Conservation (phyloP, 768 basidiomycete species). For the Auriculariales sp. region DNA sequence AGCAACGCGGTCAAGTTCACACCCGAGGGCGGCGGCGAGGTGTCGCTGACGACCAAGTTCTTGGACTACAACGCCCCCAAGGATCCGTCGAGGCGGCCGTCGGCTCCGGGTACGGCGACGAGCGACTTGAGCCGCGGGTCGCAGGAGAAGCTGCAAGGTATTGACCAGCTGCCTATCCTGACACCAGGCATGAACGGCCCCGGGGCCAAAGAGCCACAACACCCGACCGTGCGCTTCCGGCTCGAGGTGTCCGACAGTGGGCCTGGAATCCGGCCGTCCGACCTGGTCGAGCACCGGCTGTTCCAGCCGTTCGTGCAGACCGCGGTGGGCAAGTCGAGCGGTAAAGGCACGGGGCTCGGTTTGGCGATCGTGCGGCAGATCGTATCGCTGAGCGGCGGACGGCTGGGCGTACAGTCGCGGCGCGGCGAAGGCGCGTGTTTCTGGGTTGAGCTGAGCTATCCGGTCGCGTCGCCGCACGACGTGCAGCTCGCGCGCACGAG, state of each 20-base stretch:
- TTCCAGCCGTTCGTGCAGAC: slow-evolving; percentile 20
- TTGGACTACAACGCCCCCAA: not conserved
- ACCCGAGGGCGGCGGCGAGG: slow-evolving; percentile 11
- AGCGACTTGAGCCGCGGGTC: slow-evolving; percentile 8
- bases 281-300: slow-evolving; percentile 13
- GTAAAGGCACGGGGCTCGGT: slow-evolving; percentile 28
- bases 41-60: not conserved
- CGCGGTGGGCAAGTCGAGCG: slow-evolving; percentile 23
- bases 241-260: slow-evolving; percentile 10
- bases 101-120: too few relatives aligned
- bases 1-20: slow-evolving; percentile 20
- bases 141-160: slow-evolving; percentile 20
- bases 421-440: slow-evolving; percentile 26
- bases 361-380: slow-evolving; percentile 30
- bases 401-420: slow-evolving; percentile 18
- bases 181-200: slow-evolving; percentile 7
- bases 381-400: slow-evolving; percentile 25
- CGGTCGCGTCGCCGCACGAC: slow-evolving; percentile 5
- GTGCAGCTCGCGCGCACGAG: slow-evolving; percentile 4
- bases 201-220: slow-evolving; percentile 7
- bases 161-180: slow-evolving; percentile 11
- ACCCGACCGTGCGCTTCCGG: slow-evolving; percentile 11
- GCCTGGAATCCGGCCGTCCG: slow-evolving; percentile 12
- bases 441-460: slow-evolving; percentile 21
- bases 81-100: not conserved